These are phyloP conservation scores for Chlamydomonas eustigma DNA, from an alignment of 139 green algal species.

Conservation along the genomic window DNA sequence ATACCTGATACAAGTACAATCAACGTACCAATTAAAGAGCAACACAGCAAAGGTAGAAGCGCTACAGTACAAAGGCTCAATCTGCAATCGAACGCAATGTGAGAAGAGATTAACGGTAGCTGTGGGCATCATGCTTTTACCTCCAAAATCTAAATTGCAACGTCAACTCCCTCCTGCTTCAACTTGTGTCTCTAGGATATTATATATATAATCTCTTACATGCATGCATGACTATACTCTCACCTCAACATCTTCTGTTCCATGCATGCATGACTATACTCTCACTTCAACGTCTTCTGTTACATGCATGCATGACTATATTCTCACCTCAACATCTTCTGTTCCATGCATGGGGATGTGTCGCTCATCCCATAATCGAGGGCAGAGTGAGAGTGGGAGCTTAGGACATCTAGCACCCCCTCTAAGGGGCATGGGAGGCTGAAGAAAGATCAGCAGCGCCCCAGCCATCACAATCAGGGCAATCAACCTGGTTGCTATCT, in stretches of 20 bases:
- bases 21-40: too few relatives aligned
- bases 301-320: conserved; percentile 62
- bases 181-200: background rate
- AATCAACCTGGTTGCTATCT: background rate
- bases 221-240: background rate
- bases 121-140: too few relatives aligned
- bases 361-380: conserved; percentile 82
- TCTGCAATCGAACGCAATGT: too few relatives aligned
- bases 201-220: background rate
- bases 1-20: background rate
- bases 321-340: conserved; percentile 82
- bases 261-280: background rate
- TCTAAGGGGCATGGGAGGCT: conserved; percentile 77
- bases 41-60: too few relatives aligned
- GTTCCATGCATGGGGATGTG: conserved; percentile 77
- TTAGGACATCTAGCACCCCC: conserved; percentile 71
- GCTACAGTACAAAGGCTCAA: too few relatives aligned
- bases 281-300: conserved; percentile 62
- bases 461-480: conserved; percentile 28
- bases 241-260: background rate
- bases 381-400: conserved; percentile 77
- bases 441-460: conserved; percentile 49
- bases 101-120: too few relatives aligned
- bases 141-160: too few relatives aligned
- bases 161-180: too few relatives aligned